These are phyloP conservation scores for Chamaecyparis obtusa DNA, from an alignment of 75 land plant species.

Conservation along the genomic window DNA sequence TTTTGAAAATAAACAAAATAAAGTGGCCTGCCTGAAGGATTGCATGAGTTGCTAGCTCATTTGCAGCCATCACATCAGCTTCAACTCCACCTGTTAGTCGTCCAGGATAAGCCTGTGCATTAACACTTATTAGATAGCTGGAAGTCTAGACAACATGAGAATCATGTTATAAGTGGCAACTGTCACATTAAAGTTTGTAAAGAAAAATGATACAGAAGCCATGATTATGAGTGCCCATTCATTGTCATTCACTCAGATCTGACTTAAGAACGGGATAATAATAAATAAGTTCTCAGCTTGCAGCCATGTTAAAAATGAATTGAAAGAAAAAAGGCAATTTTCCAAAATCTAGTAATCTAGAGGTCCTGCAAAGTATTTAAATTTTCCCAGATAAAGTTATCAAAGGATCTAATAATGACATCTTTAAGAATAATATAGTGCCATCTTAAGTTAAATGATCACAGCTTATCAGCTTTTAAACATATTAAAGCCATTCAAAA, in stretches of 20 bases:
- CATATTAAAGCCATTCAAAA: neutral
- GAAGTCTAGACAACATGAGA: neutral
- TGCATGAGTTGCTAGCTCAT: conserved; percentile 84
- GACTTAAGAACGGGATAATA: neutral
- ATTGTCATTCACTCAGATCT: neutral
- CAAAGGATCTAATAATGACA: neutral
- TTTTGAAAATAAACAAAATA: conserved; percentile 13
- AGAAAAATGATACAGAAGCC: neutral
- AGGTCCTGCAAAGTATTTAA: neutral
- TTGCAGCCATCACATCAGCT: conserved; percentile 98
- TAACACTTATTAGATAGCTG: neutral
- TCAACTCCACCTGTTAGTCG: conserved; percentile 61
- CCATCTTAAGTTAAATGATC: neutral
- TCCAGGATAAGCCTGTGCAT: conserved; percentile 87
- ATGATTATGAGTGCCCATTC: neutral
- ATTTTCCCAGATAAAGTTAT: neutral
- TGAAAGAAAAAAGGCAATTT: neutral
- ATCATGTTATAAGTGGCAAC: neutral
- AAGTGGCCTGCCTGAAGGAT: conserved; percentile 65
- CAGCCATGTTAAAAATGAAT: neutral
- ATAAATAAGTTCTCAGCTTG: neutral
- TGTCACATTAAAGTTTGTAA: neutral
- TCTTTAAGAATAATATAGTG: neutral
- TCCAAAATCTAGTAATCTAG: neutral
- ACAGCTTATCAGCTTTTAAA: neutral